Percentiles rank a stretch among this genome's conserved stretches.
phyloP scores from a whole-genome alignment of 768 basidiomycete species.

The Cystofilobasidium bisporidii region DNA sequence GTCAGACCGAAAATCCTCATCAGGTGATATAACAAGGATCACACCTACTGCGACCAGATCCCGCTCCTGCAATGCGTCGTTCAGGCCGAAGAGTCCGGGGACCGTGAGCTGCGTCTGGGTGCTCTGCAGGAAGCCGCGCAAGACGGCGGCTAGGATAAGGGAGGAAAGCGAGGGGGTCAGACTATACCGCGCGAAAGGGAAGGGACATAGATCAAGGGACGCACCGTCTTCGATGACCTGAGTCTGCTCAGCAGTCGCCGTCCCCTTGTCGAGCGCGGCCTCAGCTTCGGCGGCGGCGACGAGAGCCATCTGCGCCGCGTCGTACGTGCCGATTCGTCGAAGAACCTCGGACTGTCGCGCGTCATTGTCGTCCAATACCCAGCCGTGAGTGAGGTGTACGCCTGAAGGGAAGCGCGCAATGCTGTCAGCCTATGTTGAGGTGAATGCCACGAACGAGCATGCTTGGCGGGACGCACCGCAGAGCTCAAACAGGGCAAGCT shows the following conservation, averaged over 20 bases:
- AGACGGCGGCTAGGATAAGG: not conserved
- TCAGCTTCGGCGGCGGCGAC: conserved; percentile 39
- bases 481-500: conserved; percentile 74
- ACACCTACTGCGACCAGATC: conserved; percentile 27
- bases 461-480: conserved; percentile 41
- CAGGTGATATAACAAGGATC: too few species aligned
- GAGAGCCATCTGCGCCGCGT: conserved; percentile 12
- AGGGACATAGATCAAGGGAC: not conserved
- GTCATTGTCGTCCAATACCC: conserved; percentile 45
- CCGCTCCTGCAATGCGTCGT: conserved; percentile 16
- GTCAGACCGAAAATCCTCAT: not conserved
- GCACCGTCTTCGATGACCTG: conserved; percentile 56
- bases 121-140: conserved; percentile 18
- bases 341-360: conserved; percentile 33
- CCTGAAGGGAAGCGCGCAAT: conserved; percentile 29
- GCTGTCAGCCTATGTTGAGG: not conserved
- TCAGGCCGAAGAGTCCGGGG: conserved; percentile 11
- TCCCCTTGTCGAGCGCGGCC: conserved; percentile 10
- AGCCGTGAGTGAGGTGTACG: conserved; percentile 77
- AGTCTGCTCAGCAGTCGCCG: conserved; percentile 62
- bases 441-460: not conserved
- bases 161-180: too few species aligned
- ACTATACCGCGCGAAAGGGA: too few species aligned
- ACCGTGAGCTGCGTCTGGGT: conserved; percentile 22
- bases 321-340: conserved; percentile 20